These are phyloP conservation scores for Boletus huronensis DNA, from an alignment of 768 basidiomycete genomes.

Conservation along the genomic window DNA sequence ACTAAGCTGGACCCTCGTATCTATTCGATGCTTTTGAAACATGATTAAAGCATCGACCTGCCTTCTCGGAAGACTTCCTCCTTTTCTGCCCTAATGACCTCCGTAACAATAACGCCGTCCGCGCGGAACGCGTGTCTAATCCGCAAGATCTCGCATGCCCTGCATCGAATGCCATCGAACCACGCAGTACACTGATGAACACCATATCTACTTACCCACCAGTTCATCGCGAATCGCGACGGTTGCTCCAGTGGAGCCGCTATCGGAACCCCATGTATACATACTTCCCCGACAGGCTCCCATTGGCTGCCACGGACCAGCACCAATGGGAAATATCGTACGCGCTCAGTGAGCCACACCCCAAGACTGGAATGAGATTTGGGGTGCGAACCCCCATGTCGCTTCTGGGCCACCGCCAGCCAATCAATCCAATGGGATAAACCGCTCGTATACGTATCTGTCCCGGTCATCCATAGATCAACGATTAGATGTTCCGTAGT, in stretches of 20 bases:
- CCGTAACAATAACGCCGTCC: neutral
- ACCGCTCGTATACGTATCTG: neutral
- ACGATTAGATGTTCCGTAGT: neutral
- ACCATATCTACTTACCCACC: neutral
- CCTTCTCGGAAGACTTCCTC: slow-evolving; percentile 1
- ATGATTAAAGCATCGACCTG: neutral
- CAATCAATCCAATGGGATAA: slow-evolving; percentile 12
- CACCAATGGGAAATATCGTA: slow-evolving; percentile 12
- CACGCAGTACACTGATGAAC: neutral
- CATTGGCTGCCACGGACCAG: neutral
- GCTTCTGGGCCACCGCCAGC: neutral
- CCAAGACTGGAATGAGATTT: slow-evolving; percentile 7
- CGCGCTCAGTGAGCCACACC: neutral
- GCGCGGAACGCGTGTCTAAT: neutral
- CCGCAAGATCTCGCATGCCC: neutral
- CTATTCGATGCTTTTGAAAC: neutral
- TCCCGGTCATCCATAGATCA: neutral
- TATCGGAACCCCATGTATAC: neutral
- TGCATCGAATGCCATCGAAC: neutral
- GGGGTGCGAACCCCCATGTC: slow-evolving; percentile 5
- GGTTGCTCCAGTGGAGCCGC: slow-evolving; percentile 11
- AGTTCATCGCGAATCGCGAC: slow-evolving; percentile 13
- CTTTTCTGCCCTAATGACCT: slow-evolving; percentile 4
- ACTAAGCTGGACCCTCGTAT: neutral
- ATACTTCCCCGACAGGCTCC: neutral